phyloP scores from a whole-genome alignment of 1,284 basidiomycete species.

The Apiotrichum gamsii region DNA sequence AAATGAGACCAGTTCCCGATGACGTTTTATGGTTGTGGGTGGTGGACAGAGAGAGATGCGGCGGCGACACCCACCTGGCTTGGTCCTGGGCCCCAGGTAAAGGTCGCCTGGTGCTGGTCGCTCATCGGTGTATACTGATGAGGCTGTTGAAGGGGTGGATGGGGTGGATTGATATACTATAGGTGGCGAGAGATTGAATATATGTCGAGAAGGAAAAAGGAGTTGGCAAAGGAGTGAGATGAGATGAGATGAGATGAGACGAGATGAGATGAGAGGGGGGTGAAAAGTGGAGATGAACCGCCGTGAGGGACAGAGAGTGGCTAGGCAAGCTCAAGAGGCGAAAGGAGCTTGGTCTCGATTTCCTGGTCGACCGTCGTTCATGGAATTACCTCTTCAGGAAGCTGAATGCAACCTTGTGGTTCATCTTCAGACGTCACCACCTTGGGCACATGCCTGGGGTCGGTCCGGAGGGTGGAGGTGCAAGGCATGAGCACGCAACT shows the following conservation, averaged over 20 bases:
- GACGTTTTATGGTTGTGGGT: no score
- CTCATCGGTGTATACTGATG: no score
- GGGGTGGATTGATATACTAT: not conserved
- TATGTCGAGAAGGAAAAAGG: slow-evolving; percentile 15
- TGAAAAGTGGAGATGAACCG: not conserved
- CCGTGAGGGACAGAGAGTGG: not conserved
- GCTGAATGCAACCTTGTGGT: no score
- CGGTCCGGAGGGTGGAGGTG: no score
- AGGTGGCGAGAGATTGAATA: not conserved
- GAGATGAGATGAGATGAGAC: not conserved
- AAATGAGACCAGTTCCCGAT: no score
- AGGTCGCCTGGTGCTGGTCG: slow-evolving; percentile 30
- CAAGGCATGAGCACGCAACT: no score
- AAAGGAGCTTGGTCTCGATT: no score
- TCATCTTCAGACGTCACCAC: no score
- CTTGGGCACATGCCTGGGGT: no score
- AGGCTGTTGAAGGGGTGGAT: slow-evolving; percentile 1
- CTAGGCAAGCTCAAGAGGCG: not conserved
- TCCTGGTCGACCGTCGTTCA: no score
- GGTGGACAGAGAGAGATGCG: not conserved
- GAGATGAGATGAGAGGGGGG: not conserved
- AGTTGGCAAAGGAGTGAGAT: not conserved
- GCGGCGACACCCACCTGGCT: slow-evolving; percentile 27
- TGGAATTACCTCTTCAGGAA: no score
- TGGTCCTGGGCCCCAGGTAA: slow-evolving; percentile 44